phyloP scores from a whole-genome alignment of 768 basidiomycete species.

The Phaffia australis region DNA sequence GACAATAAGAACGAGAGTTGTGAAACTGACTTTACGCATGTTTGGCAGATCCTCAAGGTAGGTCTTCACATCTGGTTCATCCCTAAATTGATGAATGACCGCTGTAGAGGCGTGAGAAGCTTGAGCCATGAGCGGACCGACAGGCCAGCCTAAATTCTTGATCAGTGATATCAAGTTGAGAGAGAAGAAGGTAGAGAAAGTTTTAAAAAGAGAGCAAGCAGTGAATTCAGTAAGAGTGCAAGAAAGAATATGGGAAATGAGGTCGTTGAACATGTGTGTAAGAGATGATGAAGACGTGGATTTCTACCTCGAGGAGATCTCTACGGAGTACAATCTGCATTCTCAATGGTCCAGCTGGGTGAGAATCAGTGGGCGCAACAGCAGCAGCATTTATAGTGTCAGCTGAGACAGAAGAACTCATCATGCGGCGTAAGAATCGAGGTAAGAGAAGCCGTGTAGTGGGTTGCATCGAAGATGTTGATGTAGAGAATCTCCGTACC shows the following conservation, averaged over 20 bases:
- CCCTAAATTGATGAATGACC: constrained; percentile 31
- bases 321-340: constrained; percentile 38
- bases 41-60: constrained; percentile 33
- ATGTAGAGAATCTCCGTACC: no score
- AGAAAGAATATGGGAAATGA: background rate
- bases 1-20: background rate
- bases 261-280: background rate
- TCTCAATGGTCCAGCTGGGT: constrained; percentile 27
- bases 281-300: background rate
- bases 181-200: background rate
- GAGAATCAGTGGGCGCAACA: no score
- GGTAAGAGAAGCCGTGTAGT: no score
- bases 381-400: no score
- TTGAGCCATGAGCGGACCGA: constrained; percentile 38
- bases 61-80: constrained; percentile 31
- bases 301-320: constrained; percentile 32
- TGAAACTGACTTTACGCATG: constrained; percentile 33
- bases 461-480: no score
- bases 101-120: constrained; percentile 37
- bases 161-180: background rate
- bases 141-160: constrained; percentile 33
- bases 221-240: no score
- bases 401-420: no score
- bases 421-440: no score
- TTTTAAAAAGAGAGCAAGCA: background rate